phyloP scores from a whole-genome alignment of 768 basidiomycete species.

The Russula virescens region DNA sequence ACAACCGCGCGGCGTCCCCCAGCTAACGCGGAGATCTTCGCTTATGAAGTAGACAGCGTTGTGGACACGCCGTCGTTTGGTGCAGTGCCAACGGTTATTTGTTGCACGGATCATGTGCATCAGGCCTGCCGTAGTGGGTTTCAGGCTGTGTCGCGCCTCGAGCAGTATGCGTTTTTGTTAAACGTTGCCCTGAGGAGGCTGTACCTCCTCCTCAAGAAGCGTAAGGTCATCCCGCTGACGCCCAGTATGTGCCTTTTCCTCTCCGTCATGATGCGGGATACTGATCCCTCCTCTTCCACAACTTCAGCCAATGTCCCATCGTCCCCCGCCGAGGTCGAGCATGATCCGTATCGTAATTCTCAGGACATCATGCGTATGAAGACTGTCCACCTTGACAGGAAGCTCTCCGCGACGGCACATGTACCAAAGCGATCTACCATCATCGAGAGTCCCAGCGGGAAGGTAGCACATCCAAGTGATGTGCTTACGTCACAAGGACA shows the following conservation, averaged over 20 bases:
- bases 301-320: constrained; percentile 31
- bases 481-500: constrained; percentile 32
- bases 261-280: constrained; percentile 19
- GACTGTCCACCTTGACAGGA: constrained; percentile 90
- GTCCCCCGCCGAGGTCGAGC: constrained; percentile 34
- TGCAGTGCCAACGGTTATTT: constrained; percentile 63
- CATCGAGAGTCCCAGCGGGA: constrained; percentile 89
- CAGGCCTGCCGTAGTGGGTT: constrained; percentile 68
- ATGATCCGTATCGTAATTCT: constrained; percentile 81
- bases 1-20: constrained; percentile 67
- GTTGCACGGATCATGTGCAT: constrained; percentile 75
- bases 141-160: constrained; percentile 85
- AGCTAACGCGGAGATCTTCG: constrained; percentile 74
- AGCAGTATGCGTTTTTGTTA: constrained; percentile 95
- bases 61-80: constrained; percentile 67
- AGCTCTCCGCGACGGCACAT: constrained; percentile 88
- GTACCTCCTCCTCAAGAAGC: constrained; percentile 80
- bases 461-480: constrained; percentile 73
- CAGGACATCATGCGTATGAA: constrained; percentile 92
- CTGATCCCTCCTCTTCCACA: constrained; percentile 22
- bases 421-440: constrained; percentile 92
- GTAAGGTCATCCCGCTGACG: constrained; percentile 82
- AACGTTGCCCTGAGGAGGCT: constrained; percentile 92
- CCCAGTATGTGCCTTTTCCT: constrained; percentile 46
- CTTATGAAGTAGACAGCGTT: constrained; percentile 66